Percentiles rank a stretch among this genome's conserved stretches.
These are phyloP conservation scores for Pilatotrama ljubarskyi DNA, from an alignment of 768 basidiomycete genomes.

Conservation along the genomic window DNA sequence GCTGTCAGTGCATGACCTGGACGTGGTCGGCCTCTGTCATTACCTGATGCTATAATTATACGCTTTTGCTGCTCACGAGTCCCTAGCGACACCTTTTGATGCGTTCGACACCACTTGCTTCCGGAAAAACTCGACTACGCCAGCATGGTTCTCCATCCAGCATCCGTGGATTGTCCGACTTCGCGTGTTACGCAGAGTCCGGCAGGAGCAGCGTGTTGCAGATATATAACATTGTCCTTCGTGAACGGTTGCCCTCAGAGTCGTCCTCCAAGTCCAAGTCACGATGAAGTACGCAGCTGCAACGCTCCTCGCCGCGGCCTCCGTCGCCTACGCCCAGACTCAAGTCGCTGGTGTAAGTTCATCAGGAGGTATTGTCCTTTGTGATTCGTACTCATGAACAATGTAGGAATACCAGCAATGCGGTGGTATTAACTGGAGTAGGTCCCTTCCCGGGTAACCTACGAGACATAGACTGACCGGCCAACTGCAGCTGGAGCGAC, in stretches of 20 bases:
- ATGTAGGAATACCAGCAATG: slow-evolving; percentile 30
- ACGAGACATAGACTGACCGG: too few species aligned
- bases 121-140: slow-evolving; percentile 16
- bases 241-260: background rate
- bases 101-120: background rate
- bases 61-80: slow-evolving; percentile 9
- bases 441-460: background rate
- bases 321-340: slow-evolving; percentile 27
- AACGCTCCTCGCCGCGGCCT: slow-evolving; percentile 24
- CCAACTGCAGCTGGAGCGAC: slow-evolving; percentile 28
- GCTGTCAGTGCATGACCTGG: background rate
- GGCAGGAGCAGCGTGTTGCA: background rate
- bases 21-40: background rate
- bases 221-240: slow-evolving; percentile 11
- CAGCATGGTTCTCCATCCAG: background rate
- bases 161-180: slow-evolving; percentile 18
- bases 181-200: background rate
- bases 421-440: slow-evolving; percentile 32
- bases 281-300: slow-evolving; percentile 27
- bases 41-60: background rate
- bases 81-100: background rate
- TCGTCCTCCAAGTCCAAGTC: background rate
- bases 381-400: background rate
- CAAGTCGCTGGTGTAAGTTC: slow-evolving; percentile 19
- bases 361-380: background rate